Evolutionary conservation across 306 rosid genomes (phyloP), one percentile per base, ranked within the genome.

Genomic region (Prunus campanulata): DNA sequence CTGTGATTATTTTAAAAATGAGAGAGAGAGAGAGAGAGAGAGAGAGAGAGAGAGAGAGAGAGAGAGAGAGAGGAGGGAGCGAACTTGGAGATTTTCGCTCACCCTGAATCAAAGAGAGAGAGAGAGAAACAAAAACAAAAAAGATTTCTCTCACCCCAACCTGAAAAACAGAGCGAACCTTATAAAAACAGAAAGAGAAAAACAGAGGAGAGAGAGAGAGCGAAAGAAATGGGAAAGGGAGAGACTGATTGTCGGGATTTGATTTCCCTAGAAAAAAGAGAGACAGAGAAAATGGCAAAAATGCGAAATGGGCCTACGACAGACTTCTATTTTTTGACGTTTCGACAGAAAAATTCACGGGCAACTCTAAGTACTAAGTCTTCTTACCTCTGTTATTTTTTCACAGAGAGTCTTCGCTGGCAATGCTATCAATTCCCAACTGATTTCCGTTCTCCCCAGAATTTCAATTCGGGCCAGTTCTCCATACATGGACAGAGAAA

Each of bases 101-200:
- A 66, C 77, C 52, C 69, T 47, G 69, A 50, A 59, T 78, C 71
- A 49, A 54, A n/a, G 63, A 39, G 54, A 61, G 59, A 5, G 66
- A 62, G 60, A 5, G 24, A 24, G 7, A 60, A 44, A 73, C 25
- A 7, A 39, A 39, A 39, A 39, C 44, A 39, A 39, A 75, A 49
- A 71, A 57, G 71, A 56, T 69, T 87, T 83, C 82, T 88, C 96
- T 91, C 91, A 84, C 35, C 89, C 91, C 90, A 80, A 82, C 90
- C 98, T 86, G 63, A 78, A 82, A 74, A 49, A 77, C 69, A 65
- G 69, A 65, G 13, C 25, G 66, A 46, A 67, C 47, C 64, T 42
- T 48, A n/a, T 71, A 69, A 74, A 60, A 72, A 39, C 44, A 7
- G 44, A 39, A 49, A 68, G 77, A 82, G 74, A 72, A 32, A 61